phyloP scores from a whole-genome alignment of 2,329 filamentous ascomycete genomes.

The Cylindrodendrum hubeiense region DNA sequence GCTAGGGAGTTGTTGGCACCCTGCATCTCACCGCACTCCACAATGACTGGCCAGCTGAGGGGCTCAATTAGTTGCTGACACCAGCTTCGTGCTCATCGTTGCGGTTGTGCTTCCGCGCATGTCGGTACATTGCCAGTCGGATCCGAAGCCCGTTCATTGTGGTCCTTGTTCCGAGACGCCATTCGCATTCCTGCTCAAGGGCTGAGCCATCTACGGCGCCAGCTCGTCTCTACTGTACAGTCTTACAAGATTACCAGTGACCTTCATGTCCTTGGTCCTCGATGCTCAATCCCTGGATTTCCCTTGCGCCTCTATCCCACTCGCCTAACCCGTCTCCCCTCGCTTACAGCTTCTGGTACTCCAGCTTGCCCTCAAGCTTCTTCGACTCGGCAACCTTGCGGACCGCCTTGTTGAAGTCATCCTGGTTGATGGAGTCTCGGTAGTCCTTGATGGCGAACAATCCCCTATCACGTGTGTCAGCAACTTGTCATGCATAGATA shows the following conservation, averaged over 20 bases:
- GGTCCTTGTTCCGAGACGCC: constrained; percentile 38
- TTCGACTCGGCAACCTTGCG: constrained; percentile 97
- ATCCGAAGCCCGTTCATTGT: constrained; percentile 7
- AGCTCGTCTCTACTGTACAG: constrained; percentile 46
- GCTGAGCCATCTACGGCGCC: constrained; percentile 38
- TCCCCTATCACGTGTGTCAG: constrained; percentile 68
- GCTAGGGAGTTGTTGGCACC: background rate
- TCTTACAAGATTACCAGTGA: constrained; percentile 41
- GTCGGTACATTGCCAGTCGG: background rate
- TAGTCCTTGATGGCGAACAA: constrained; percentile 99
- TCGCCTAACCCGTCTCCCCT: constrained; percentile 18
- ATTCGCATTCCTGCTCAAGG: constrained; percentile 42
- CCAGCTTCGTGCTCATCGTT: background rate
- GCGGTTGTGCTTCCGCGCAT: background rate
- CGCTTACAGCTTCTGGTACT: constrained; percentile 91
- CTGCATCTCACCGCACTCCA: constrained; percentile 12
- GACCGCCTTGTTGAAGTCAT: constrained; percentile 99
- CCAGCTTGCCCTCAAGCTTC: constrained; percentile 98
- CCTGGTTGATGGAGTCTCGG: constrained; percentile 94
- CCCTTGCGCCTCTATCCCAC: constrained; percentile 26
- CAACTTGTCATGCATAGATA: constrained; percentile 29
- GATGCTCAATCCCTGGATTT: constrained; percentile 24
- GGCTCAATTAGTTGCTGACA: constrained; percentile 15
- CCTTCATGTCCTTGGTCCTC: constrained; percentile 31
- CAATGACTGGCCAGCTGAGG: background rate